phyloP scores from a whole-genome alignment of 768 basidiomycete genomes.

The Amanita muscaria region DNA sequence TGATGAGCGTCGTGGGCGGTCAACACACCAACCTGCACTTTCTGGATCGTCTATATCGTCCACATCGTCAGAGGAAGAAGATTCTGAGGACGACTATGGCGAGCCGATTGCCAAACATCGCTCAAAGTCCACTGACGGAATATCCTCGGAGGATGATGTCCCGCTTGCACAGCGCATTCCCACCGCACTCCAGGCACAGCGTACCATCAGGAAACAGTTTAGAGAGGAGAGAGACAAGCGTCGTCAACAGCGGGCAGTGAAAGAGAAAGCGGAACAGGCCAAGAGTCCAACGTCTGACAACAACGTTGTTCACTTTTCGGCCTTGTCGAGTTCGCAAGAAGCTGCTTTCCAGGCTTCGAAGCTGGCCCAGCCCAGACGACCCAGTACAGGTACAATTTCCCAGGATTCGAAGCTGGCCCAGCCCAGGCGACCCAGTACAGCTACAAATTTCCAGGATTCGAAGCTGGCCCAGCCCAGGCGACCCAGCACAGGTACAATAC shows the following conservation, averaged over 20 bases:
- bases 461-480: too few species aligned
- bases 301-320: conserved; percentile 10
- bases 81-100: conserved; percentile 33
- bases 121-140: conserved; percentile 9
- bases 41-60: conserved; percentile 27
- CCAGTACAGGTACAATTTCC: conserved; percentile 37
- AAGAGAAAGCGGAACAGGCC: conserved; percentile 14
- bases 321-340: conserved; percentile 12
- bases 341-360: conserved; percentile 11
- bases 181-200: conserved; percentile 74
- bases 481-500: conserved; percentile 36
- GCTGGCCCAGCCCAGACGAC: too few species aligned
- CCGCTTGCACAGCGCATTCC: conserved; percentile 81
- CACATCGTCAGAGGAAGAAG: conserved; percentile 34
- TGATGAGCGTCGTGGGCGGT: conserved; percentile 27
- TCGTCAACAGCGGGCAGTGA: conserved; percentile 27
- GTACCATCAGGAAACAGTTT: conserved; percentile 65
- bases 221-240: conserved; percentile 58
- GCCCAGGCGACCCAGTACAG: conserved; percentile 37
- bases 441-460: conserved; percentile 28
- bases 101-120: conserved; percentile 17
- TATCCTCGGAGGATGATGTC: conserved; percentile 61
- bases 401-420: conserved; percentile 11
- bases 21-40: conserved; percentile 21
- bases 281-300: conserved; percentile 23